Base-by-base conservation (phyloP, 2,329 filamentous ascomycete species). In the Teratosphaeria gauchensis region DNA sequence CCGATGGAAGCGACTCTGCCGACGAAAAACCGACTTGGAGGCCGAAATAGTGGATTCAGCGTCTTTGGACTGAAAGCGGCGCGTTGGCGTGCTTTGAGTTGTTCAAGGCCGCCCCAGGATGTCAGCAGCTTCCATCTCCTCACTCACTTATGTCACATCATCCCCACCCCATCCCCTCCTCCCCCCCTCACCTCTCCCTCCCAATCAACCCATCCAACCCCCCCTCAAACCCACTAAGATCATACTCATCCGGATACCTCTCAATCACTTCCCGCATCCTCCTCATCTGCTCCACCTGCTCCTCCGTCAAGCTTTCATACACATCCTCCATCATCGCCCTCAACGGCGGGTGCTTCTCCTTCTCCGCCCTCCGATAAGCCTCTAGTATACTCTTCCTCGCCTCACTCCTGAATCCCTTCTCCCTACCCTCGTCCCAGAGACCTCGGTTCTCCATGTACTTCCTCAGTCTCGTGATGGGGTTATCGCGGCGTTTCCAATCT, bases 241-340 rank as follows among this genome's bases (percentile, higher is more conserved):
- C 91, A 74, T 99, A 99, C 78, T 99, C 94, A 38, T 89, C 85
- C 0, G 92, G 92, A 76, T 97, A 99, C 66, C 82, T 85, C 65
- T 92, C 84, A 55, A 99, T 71, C 56, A 96, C 81, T n/a, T 83
- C 81, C 70, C 79, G 88, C 68, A 97, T 77, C 75, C 92, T 82
- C 63, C 76, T 75, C 77, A 90, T 91, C 78, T 99, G 94, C 51
- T 76, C 80, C 71, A 79, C 82, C 61, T 88, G 78, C 66, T 95
- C 91, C 53, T 88, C 86, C 0, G 91, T 96, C 65, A 96, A 66
- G 53, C 90, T 83, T 72, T 94, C 90, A 73, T 96, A 99, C 1
- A 97, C 83, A 72, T 94, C 94, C 65, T 88, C 85, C 73, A 97
- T 97, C 78, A 91, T 85, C 58, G 80, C 72, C 53, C 82, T 77